Conservation (phyloP, 2,329 filamentous ascomycete genomes). For the Calonectria pseudoreteaudii region DNA sequence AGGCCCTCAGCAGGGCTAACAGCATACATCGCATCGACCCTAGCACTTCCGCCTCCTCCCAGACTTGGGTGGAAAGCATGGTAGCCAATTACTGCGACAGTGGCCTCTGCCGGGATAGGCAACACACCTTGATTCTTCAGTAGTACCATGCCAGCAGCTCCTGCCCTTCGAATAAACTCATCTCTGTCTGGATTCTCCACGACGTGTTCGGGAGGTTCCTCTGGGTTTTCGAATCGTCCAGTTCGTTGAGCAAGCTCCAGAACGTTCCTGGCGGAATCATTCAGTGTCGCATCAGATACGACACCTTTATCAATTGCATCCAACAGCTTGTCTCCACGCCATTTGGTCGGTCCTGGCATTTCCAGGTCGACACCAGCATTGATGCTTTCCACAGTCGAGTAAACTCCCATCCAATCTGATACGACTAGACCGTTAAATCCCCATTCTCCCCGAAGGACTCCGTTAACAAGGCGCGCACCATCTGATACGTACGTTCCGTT, state of each 20-base stretch:
- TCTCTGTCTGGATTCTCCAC: slow-evolving; percentile 37
- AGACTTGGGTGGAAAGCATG: slow-evolving; percentile 38
- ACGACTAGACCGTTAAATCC: slow-evolving; percentile 48
- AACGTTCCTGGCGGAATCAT: not conserved
- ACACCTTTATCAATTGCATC: not conserved
- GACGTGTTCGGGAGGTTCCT: slow-evolving; percentile 7
- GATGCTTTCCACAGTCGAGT: slow-evolving; percentile 41
- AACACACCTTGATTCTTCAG: slow-evolving; percentile 71
- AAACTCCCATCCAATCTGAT: slow-evolving; percentile 49
- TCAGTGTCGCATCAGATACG: slow-evolving; percentile 9
- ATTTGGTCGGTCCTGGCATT: slow-evolving; percentile 22
- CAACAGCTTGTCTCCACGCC: not conserved
- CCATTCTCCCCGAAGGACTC: slow-evolving; percentile 46
- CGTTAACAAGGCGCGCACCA: slow-evolving; percentile 19
- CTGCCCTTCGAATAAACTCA: slow-evolving; percentile 13
- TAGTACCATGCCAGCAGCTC: slow-evolving; percentile 58
- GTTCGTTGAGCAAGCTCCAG: not conserved
- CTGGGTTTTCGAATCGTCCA: slow-evolving; percentile 21
- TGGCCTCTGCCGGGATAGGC: slow-evolving; percentile 53
- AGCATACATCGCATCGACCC: slow-evolving; percentile 7
- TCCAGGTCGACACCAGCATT: slow-evolving; percentile 39
- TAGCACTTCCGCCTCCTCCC: slow-evolving; percentile 38
- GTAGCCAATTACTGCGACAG: slow-evolving; percentile 40
- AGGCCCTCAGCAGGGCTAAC: slow-evolving; percentile 10
- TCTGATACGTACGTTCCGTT: slow-evolving; percentile 36